Percentiles rank a stretch among this genome's conserved stretches.
These are phyloP conservation scores for Neofusicoccum cordaticola DNA, from an alignment of 2,329 filamentous ascomycete species.

Conservation along the genomic window DNA sequence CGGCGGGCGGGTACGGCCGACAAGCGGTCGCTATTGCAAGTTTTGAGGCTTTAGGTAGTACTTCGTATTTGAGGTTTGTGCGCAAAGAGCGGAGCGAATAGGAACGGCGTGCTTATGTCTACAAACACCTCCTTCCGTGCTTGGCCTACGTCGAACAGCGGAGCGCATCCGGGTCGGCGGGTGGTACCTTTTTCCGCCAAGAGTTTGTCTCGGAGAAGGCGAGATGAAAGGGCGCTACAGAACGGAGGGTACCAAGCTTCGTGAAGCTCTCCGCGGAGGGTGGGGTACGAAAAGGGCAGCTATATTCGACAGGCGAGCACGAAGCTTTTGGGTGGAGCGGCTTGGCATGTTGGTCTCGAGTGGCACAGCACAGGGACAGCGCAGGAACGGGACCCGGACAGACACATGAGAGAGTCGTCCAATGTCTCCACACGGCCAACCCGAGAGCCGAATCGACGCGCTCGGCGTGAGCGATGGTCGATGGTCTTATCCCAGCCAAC, in stretches of 20 bases:
- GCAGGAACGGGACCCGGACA: not conserved
- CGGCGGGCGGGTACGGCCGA: not conserved
- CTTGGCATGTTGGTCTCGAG: not conserved
- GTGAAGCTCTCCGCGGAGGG: not conserved
- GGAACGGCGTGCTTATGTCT: not conserved
- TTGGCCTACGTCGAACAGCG: not conserved
- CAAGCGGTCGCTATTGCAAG: not conserved
- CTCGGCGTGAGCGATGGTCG: not conserved
- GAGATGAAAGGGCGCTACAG: not conserved
- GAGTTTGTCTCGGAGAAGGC: conserved; percentile 1
- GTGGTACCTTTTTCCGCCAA: not conserved
- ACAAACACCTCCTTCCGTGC: not conserved
- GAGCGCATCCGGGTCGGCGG: not conserved
- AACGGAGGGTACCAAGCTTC: not conserved
- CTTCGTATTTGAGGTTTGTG: not conserved
- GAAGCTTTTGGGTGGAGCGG: not conserved
- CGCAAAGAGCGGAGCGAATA: not conserved
- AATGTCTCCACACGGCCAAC: not conserved
- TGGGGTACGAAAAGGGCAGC: not conserved
- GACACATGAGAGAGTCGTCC: not conserved
- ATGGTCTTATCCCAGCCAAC: not conserved
- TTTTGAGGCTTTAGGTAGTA: not conserved
- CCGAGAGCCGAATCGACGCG: not conserved
- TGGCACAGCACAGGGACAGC: not conserved
- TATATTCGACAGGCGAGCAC: not conserved